Percentiles rank a stretch among this genome's conserved stretches.
Evolutionary conservation across 2,329 filamentous ascomycete genomes (phyloP).

Genomic region (Ceratocystis variospora): DNA sequence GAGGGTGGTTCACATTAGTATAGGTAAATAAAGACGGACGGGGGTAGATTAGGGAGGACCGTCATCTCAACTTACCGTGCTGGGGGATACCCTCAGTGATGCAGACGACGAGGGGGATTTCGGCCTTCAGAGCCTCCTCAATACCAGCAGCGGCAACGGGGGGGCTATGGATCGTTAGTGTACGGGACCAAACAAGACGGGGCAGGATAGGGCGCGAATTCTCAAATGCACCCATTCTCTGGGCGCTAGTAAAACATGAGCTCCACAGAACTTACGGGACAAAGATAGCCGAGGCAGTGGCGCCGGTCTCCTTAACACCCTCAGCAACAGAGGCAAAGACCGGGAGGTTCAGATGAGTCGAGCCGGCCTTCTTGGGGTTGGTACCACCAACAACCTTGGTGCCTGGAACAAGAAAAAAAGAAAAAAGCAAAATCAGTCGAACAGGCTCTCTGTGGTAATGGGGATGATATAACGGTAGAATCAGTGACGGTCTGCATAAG

Average conservation of each 20-base stretch:
- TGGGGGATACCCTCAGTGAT: conserved; percentile 98
- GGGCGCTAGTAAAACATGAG: conserved; percentile 7
- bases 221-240: not conserved
- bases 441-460: not conserved
- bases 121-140: conserved; percentile 85
- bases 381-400: conserved; percentile 97
- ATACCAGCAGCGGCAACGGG: conserved; percentile 88
- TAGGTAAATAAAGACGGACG: no score
- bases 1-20: no score
- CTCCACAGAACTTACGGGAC: conserved; percentile 54
- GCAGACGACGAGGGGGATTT: conserved; percentile 89
- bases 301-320: conserved; percentile 78
- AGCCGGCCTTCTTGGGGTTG: conserved; percentile 96
- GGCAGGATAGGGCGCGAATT: not conserved
- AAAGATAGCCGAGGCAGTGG: conserved; percentile 87
- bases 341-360: conserved; percentile 75
- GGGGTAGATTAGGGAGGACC: no score
- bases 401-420: conserved; percentile 38
- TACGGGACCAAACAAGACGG: not conserved
- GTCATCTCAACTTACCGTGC: conserved; percentile 51
- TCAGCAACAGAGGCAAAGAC: conserved; percentile 86
- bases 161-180: conserved; percentile 41
- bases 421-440: conserved; percentile 13
- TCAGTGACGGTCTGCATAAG: not conserved
- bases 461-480: not conserved